These are phyloP conservation scores for Postia placenta DNA, from an alignment of 768 basidiomycete species.

Conservation along the genomic window DNA sequence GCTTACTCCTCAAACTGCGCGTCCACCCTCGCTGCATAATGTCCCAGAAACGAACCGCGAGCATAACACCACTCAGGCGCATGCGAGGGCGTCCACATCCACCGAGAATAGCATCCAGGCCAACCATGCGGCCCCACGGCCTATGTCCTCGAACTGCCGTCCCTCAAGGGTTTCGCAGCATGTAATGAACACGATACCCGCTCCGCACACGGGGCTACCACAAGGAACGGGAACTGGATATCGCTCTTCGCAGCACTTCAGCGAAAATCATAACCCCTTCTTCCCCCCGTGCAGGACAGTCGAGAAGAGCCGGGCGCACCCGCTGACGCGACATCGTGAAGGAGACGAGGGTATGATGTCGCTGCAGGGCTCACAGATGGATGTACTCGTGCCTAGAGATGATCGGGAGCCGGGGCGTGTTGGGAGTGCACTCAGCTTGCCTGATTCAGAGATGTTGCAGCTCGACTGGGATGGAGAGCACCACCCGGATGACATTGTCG, in stretches of 20 bases:
- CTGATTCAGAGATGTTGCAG: constrained; percentile 12
- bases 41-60: neutral
- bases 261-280: constrained; percentile 1
- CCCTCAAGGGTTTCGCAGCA: constrained; percentile 17
- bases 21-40: neutral
- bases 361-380: constrained; percentile 35
- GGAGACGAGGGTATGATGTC: constrained; percentile 21
- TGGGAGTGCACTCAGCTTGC: constrained; percentile 40
- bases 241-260: neutral
- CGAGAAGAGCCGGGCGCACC: neutral
- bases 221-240: neutral
- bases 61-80: neutral
- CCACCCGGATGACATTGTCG: constrained; percentile 77
- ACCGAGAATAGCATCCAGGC: neutral
- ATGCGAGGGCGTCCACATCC: neutral
- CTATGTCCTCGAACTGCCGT: constrained; percentile 2
- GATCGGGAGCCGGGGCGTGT: constrained; percentile 32
- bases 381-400: constrained; percentile 30
- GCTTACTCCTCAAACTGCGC: constrained; percentile 3
- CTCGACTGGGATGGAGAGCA: constrained; percentile 23
- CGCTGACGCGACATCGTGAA: constrained; percentile 1
- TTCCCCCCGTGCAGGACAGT: neutral
- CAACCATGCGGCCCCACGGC: neutral
- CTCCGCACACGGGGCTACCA: neutral
- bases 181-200: constrained; percentile 12